Percentiles rank a stretch among this genome's conserved stretches.
phyloP scores from a whole-genome alignment of 306 rosid genomes.

The Clitoria ternatea region DNA sequence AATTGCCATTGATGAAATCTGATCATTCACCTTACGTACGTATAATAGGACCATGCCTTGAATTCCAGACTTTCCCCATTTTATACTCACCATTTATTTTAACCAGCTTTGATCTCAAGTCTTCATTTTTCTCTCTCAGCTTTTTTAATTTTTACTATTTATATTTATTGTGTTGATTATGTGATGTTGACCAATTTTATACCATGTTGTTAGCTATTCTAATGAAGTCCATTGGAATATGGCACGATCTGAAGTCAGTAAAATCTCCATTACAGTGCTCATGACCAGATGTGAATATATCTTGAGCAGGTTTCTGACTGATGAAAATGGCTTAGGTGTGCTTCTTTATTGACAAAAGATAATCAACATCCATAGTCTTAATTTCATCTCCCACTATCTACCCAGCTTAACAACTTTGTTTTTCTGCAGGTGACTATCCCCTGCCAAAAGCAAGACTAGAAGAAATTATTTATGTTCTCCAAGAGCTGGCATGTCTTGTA shows the following conservation, averaged over 20 bases:
- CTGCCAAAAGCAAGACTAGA: slow-evolving; percentile 82
- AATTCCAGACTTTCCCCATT: neutral
- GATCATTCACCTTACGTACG: neutral
- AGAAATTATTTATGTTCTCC: slow-evolving; percentile 69
- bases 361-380: slow-evolving; percentile 4
- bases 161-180: neutral
- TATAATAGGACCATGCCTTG: neutral
- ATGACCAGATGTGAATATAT: slow-evolving; percentile 74
- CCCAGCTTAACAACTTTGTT: slow-evolving; percentile 8
- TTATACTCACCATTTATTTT: neutral
- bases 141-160: slow-evolving; percentile 3
- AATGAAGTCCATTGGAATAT: slow-evolving; percentile 53
- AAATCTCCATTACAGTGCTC: slow-evolving; percentile 72
- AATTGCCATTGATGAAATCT: slow-evolving; percentile 15
- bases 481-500: slow-evolving; percentile 61
- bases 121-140: neutral
- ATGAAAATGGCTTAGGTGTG: slow-evolving; percentile 77
- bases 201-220: slow-evolving; percentile 43
- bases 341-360: neutral
- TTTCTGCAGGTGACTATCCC: slow-evolving; percentile 64
- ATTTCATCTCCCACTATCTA: slow-evolving; percentile 26
- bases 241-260: slow-evolving; percentile 78
- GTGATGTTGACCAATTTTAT: slow-evolving; percentile 19
- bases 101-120: neutral
- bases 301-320: slow-evolving; percentile 65